These are phyloP conservation scores for Tolypocladium ophioglossoides DNA, from an alignment of 2,329 filamentous ascomycete genomes.

Conservation along the genomic window DNA sequence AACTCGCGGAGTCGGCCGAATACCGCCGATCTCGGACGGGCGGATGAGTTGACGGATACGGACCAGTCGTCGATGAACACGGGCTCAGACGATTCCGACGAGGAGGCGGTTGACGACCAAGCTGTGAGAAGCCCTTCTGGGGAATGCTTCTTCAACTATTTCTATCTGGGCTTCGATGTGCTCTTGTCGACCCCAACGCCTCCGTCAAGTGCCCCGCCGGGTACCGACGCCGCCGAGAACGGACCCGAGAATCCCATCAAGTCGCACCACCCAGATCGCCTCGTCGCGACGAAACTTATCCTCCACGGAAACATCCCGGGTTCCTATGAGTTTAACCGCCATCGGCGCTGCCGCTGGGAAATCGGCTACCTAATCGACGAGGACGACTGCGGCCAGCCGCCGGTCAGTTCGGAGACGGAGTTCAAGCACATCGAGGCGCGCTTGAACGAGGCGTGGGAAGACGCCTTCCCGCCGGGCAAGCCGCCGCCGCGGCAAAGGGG, in stretches of 20 bases:
- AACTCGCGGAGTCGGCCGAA: conserved; percentile 37
- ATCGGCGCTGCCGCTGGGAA: conserved; percentile 81
- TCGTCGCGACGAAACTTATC: conserved; percentile 85
- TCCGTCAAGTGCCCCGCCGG: conserved; percentile 51
- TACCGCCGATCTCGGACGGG: conserved; percentile 28
- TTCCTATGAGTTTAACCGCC: conserved; percentile 92
- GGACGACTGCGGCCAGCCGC: conserved; percentile 22
- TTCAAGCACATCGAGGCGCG: conserved; percentile 63
- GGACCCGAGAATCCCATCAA: conserved; percentile 23
- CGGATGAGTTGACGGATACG: conserved; percentile 56
- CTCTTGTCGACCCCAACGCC: conserved; percentile 69
- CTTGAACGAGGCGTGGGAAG: conserved; percentile 61
- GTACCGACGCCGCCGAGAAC: conserved; percentile 8
- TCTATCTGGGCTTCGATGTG: conserved; percentile 88
- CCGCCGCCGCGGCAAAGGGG: conserved; percentile 45
- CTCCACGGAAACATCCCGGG: conserved; percentile 92
- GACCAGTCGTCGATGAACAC: conserved; percentile 67
- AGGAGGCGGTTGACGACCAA: conserved; percentile 47
- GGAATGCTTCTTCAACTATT: conserved; percentile 96
- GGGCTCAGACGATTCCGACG: conserved; percentile 55
- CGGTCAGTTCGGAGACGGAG: conserved; percentile 63
- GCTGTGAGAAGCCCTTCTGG: conserved; percentile 43
- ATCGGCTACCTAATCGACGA: conserved; percentile 48
- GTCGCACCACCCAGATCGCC: conserved; percentile 43
- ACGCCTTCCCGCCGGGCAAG: conserved; percentile 46